Percentiles rank a stretch among this genome's conserved stretches.
Evolutionary conservation across 805 yeast genomes (phyloP).

Genomic region (Candida boleticola): DNA sequence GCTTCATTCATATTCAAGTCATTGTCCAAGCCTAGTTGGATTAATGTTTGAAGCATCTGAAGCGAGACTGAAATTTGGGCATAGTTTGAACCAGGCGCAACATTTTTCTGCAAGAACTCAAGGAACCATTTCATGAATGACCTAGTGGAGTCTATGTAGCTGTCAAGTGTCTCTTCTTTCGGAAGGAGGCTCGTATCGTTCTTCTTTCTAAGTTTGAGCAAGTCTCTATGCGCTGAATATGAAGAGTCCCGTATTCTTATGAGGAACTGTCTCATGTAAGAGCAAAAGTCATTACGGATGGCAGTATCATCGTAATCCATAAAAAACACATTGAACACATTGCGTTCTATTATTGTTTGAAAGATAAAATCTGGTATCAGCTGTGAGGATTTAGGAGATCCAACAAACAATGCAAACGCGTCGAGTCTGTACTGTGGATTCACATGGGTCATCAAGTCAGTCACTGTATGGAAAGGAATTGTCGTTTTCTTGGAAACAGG

Average conservation of each 20-base stretch:
- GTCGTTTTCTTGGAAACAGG: constrained; percentile 20
- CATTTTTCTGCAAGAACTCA: constrained; percentile 56
- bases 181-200: constrained; percentile 10
- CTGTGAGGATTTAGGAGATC: constrained; percentile 59
- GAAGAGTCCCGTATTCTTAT: constrained; percentile 67
- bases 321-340: constrained; percentile 47
- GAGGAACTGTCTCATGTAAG: constrained; percentile 61
- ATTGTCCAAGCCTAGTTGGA: constrained; percentile 7
- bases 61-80: constrained; percentile 29
- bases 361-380: constrained; percentile 49
- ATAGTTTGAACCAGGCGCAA: constrained; percentile 48
- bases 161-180: constrained; percentile 10
- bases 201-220: constrained; percentile 34
- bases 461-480: constrained; percentile 18
- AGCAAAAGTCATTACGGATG: constrained; percentile 61
- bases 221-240: constrained; percentile 54
- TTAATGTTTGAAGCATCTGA: constrained; percentile 12
- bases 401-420: constrained; percentile 59
- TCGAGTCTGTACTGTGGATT: constrained; percentile 44
- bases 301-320: constrained; percentile 64
- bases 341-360: constrained; percentile 38
- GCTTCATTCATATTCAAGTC: background rate
- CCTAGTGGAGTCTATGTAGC: constrained; percentile 4
- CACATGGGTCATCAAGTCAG: constrained; percentile 44
- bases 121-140: constrained; percentile 46